Conservation (phyloP, 1,284 basidiomycete species). For the Cryptococcus sp. region DNA sequence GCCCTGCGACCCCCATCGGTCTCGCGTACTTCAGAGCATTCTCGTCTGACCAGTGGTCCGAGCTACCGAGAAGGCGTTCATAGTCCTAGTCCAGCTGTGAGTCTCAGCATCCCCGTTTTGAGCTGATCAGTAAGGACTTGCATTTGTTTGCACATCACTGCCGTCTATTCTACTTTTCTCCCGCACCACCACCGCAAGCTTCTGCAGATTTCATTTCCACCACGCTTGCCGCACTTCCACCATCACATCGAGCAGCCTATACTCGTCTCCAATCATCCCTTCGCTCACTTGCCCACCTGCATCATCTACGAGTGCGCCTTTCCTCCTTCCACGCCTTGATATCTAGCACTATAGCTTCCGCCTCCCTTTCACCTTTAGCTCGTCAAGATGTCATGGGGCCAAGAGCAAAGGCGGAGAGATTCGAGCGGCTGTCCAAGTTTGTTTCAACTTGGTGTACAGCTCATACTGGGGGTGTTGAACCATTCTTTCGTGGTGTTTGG, state of each 20-base stretch:
- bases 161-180: slow-evolving; percentile 41
- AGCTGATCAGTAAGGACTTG: slow-evolving; percentile 29
- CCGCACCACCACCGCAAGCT: slow-evolving; percentile 26
- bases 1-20: slow-evolving; percentile 4
- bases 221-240: slow-evolving; percentile 39
- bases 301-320: slow-evolving; percentile 45
- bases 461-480: slow-evolving; percentile 40
- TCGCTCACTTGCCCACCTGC: slow-evolving; percentile 46
- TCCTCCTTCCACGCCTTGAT: slow-evolving; percentile 48
- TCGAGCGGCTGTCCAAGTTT: slow-evolving; percentile 32
- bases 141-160: slow-evolving; percentile 47
- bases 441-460: slow-evolving; percentile 41
- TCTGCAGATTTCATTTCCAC: slow-evolving; percentile 40
- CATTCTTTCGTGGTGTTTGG: slow-evolving; percentile 49
- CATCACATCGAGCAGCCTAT: slow-evolving; percentile 45
- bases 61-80: slow-evolving; percentile 21
- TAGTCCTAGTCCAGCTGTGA: slow-evolving; percentile 31
- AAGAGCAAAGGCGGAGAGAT: slow-evolving; percentile 36
- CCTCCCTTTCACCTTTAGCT: slow-evolving; percentile 35
- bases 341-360: slow-evolving; percentile 34
- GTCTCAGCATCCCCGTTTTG: slow-evolving; percentile 4
- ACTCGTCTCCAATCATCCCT: slow-evolving; percentile 44
- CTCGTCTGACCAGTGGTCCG: slow-evolving; percentile 2
- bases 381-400: slow-evolving; percentile 27
- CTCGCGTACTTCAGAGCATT: slow-evolving; percentile 19